Conservation (phyloP, 1,284 basidiomycete genomes). For the Boletus putidus region DNA sequence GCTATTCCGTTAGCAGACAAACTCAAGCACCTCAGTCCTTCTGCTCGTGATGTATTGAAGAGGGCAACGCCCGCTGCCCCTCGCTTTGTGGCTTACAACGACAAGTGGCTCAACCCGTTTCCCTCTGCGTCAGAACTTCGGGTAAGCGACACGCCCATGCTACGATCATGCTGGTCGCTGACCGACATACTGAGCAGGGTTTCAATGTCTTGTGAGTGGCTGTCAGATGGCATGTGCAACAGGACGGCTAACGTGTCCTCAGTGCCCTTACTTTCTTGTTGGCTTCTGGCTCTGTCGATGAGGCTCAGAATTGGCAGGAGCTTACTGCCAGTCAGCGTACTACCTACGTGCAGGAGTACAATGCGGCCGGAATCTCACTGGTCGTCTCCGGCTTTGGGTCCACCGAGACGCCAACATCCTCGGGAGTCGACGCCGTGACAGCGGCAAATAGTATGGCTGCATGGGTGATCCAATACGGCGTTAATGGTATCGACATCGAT, state of each 20-base stretch:
- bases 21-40: constrained; percentile 23
- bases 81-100: constrained; percentile 53
- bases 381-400: constrained; percentile 59
- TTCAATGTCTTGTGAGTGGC: constrained; percentile 44
- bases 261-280: constrained; percentile 55
- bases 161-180: background rate
- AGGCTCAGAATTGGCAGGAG: constrained; percentile 46
- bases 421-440: constrained; percentile 41
- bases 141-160: constrained; percentile 31
- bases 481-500: constrained; percentile 61
- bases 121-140: constrained; percentile 45
- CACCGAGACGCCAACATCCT: constrained; percentile 46
- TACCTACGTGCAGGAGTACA: constrained; percentile 50
- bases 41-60: constrained; percentile 43
- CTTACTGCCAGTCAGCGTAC: constrained; percentile 45
- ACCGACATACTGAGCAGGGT: constrained; percentile 30
- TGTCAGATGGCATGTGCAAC: background rate
- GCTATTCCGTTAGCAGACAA: constrained; percentile 25
- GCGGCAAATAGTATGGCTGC: constrained; percentile 50
- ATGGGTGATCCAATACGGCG: constrained; percentile 50
- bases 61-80: constrained; percentile 48
- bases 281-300: constrained; percentile 51
- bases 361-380: constrained; percentile 55
- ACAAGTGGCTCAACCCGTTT: constrained; percentile 43
- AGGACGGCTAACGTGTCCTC: background rate